Evolutionary conservation across 1,139 yeast species (phyloP), one percentile per base, ranked within the genome.

Genomic region (Taphrina communis): DNA sequence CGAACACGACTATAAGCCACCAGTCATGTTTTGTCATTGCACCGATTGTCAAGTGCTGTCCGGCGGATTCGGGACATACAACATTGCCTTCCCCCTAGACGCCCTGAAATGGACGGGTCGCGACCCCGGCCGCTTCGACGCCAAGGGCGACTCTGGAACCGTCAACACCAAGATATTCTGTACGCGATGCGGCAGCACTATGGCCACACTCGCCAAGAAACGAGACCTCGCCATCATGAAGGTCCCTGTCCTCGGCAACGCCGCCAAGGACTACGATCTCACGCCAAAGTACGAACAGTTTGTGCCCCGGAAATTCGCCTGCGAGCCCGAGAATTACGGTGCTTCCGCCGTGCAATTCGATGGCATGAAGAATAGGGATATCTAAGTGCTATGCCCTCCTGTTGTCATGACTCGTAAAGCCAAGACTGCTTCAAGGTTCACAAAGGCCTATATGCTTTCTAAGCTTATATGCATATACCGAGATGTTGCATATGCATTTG

Each of bases 11-110:
- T 56, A 41, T 12, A 41, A 39, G 17, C 60, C 60, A 39, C 60
- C 60, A 31, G 60, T 56, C 36, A 56, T 56, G 60, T 25, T 56
- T 12, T 56, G 60, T 41, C 60, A 56, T 38, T 56, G 60, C 60
- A 56, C 11, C 11, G 42, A 56, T 19, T 56, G 60, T 21, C 60
- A 56, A 19, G 38, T 19, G 8, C 50, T 56, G 35, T 56, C 60
- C 17, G 60, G 60, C 12, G 60, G 60, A 17, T 56, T 56, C 60
- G 46, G 60, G 12, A 56, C 60, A 41, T 56, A 56, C 50, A 56
- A 56, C 41, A 56, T 56, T 19, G 38, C 60, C 12, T 56, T 56
- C 19, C 60, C 60, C 2, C 50, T 39, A 8, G 50, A 38, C 12
- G 12, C 21, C n/a, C 11, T 56, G 36, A 56, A 38, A 21, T 56